These are phyloP conservation scores for Aurantiochytrium sp. DNA, from an alignment of 108 stramenopile species.

Conservation along the genomic window DNA sequence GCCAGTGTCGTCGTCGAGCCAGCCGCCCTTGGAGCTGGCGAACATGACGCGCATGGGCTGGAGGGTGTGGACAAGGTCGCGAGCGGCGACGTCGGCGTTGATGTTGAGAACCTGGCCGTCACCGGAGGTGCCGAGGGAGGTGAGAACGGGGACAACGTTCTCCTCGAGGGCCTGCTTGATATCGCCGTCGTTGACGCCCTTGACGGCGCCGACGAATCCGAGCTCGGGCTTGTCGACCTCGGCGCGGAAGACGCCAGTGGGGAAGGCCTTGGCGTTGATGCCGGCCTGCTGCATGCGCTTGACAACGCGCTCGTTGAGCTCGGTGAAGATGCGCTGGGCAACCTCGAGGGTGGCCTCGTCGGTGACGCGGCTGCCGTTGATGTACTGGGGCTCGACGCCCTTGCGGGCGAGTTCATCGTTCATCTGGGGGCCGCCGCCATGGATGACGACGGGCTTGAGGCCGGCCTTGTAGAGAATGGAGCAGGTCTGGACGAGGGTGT, in stretches of 20 bases:
- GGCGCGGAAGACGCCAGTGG: constrained; percentile 57
- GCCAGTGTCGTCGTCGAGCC: neutral
- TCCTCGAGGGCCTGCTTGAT: constrained; percentile 62
- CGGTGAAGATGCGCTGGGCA: constrained; percentile 94
- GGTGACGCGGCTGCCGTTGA: constrained; percentile 78
- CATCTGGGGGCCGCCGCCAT: constrained; percentile 91
- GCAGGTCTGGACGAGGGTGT: constrained; percentile 69
- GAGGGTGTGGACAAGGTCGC: constrained; percentile 9
- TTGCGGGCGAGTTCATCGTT: constrained; percentile 68
- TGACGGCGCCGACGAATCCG: constrained; percentile 81
- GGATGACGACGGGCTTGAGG: constrained; percentile 75
- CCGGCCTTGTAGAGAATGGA: constrained; percentile 71
- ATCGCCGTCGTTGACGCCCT: constrained; percentile 66
- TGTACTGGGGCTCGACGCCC: constrained; percentile 69
- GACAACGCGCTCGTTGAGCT: constrained; percentile 82
- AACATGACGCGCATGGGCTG: neutral
- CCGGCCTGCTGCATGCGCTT: constrained; percentile 67
- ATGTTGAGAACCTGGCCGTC: constrained; percentile 76
- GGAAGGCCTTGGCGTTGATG: constrained; percentile 66
- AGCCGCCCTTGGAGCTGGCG: neutral
- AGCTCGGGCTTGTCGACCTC: constrained; percentile 45
- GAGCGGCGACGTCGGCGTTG: constrained; percentile 95
- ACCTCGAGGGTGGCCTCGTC: constrained; percentile 78
- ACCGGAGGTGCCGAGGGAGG: constrained; percentile 81
- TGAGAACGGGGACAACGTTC: constrained; percentile 82